phyloP scores from a whole-genome alignment of 2,329 filamentous ascomycete genomes.

The Mariannaea elegans region DNA sequence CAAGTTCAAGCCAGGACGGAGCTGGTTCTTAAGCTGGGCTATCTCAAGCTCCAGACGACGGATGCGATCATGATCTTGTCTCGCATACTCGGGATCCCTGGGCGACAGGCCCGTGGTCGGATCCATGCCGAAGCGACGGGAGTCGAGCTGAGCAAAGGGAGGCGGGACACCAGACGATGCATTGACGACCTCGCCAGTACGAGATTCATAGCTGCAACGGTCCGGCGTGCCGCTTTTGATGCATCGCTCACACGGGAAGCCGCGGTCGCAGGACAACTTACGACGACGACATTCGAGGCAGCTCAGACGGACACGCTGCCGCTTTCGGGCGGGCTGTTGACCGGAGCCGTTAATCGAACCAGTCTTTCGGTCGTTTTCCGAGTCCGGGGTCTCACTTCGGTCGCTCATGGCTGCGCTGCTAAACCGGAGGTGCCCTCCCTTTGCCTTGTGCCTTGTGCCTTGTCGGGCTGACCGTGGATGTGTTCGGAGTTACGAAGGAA shows the following conservation, averaged over 20 bases:
- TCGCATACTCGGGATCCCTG: conserved; percentile 48
- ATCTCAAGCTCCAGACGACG: conserved; percentile 68
- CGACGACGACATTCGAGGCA: conserved; percentile 69
- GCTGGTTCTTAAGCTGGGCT: conserved; percentile 62
- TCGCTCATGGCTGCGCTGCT: conserved; percentile 38
- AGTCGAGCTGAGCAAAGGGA: conserved; percentile 53
- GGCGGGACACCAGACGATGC: conserved; percentile 56
- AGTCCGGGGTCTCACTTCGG: conserved; percentile 52
- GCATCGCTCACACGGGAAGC: conserved; percentile 69
- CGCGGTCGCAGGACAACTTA: conserved; percentile 69
- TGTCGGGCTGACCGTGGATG: conserved; percentile 30
- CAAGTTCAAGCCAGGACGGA: conserved; percentile 57
- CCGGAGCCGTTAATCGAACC: conserved; percentile 43
- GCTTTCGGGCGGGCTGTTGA: conserved; percentile 59
- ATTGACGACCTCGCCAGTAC: conserved; percentile 60
- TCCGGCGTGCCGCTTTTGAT: conserved; percentile 69
- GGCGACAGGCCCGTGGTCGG: conserved; percentile 41
- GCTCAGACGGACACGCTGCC: conserved; percentile 67
- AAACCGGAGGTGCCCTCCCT: conserved; percentile 14
- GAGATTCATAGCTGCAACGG: conserved; percentile 67
- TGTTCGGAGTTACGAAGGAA: conserved; percentile 49
- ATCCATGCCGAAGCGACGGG: conserved; percentile 49
- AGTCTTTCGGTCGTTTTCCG: conserved; percentile 43
- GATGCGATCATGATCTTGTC: conserved; percentile 66
- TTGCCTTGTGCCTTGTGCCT: conserved; percentile 23